A percentile compares a stretch with the other conserved stretches of the same genome.
These are phyloP conservation scores for Alternaria angustiovoidea DNA, from an alignment of 2,329 filamentous ascomycete genomes.

Conservation along the genomic window DNA sequence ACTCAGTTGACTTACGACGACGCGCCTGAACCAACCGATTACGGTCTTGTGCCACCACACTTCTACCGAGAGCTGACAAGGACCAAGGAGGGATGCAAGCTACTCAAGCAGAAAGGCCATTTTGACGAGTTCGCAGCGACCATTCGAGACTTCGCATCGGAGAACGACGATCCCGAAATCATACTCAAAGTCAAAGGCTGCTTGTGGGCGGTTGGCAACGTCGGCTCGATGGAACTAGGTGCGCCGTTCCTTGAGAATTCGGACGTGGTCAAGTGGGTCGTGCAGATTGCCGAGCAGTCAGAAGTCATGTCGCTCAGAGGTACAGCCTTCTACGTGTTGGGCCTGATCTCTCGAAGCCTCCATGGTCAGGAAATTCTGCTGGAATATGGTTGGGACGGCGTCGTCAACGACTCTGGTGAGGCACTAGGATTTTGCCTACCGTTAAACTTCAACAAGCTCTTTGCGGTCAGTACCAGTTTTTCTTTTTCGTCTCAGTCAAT, in stretches of 20 bases:
- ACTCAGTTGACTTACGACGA: constrained; percentile 53
- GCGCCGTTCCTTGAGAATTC: constrained; percentile 91
- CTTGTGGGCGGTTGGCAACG: constrained; percentile 96
- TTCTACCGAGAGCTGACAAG: constrained; percentile 96
- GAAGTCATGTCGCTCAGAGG: constrained; percentile 92
- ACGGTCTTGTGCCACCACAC: constrained; percentile 82
- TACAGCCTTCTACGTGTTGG: constrained; percentile 95
- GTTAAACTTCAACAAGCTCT: constrained; percentile 76
- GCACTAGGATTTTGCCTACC: constrained; percentile 91
- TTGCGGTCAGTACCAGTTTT: constrained; percentile 64
- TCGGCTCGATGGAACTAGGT: constrained; percentile 96
- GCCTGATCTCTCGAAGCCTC: constrained; percentile 87
- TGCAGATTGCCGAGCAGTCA: constrained; percentile 86
- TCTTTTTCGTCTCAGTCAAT: neutral
- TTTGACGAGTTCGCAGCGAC: constrained; percentile 92
- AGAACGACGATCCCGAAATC: constrained; percentile 82
- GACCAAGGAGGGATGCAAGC: constrained; percentile 88
- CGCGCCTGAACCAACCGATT: constrained; percentile 57
- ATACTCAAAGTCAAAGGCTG: constrained; percentile 96
- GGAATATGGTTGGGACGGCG: constrained; percentile 92
- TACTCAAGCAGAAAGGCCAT: constrained; percentile 91
- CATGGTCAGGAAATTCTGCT: constrained; percentile 92
- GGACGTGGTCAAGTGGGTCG: constrained; percentile 86
- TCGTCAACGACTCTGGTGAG: constrained; percentile 80
- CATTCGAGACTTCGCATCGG: constrained; percentile 86